A percentile compares a stretch with the other conserved stretches of the same genome.
These are phyloP conservation scores for Erodium texanum DNA, from an alignment of 441 rosid genomes.

Conservation along the genomic window DNA sequence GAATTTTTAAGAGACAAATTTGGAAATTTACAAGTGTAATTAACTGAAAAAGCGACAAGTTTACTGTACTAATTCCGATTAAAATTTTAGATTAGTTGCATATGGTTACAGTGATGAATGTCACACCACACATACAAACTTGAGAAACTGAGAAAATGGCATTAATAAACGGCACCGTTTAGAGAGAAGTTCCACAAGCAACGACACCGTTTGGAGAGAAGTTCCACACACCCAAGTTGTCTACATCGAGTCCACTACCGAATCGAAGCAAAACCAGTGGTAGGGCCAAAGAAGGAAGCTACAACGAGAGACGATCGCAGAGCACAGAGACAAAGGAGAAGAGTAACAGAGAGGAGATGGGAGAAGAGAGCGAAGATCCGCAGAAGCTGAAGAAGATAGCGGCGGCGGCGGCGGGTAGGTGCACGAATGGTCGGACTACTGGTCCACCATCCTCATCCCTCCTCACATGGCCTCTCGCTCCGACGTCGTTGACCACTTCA, in stretches of 20 bases:
- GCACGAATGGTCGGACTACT: slow-evolving; percentile 92
- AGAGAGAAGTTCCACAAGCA: no score
- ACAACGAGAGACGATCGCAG: slow-evolving; percentile 5
- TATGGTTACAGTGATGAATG: no score
- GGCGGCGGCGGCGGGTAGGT: slow-evolving; percentile 72
- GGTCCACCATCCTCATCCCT: slow-evolving; percentile 92
- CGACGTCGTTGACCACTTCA: slow-evolving; percentile 79
- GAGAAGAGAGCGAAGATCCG: slow-evolving; percentile 66
- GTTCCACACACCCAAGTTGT: no score
- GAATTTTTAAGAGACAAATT: no score
- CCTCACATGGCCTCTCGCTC: slow-evolving; percentile 82
- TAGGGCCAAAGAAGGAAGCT: not conserved
- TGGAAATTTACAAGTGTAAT: no score
- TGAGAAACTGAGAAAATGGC: no score
- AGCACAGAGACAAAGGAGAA: not conserved
- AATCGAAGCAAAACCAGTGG: not conserved
- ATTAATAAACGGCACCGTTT: no score
- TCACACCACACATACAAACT: no score
- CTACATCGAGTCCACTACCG: not conserved
- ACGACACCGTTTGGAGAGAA: no score
- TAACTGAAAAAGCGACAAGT: no score
- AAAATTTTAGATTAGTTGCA: no score
- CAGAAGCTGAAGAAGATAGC: slow-evolving; percentile 72
- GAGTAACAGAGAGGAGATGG: slow-evolving; percentile 24
- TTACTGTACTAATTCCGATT: no score